Conservation (phyloP, 768 basidiomycete species). For the Kwoniella sp. region DNA sequence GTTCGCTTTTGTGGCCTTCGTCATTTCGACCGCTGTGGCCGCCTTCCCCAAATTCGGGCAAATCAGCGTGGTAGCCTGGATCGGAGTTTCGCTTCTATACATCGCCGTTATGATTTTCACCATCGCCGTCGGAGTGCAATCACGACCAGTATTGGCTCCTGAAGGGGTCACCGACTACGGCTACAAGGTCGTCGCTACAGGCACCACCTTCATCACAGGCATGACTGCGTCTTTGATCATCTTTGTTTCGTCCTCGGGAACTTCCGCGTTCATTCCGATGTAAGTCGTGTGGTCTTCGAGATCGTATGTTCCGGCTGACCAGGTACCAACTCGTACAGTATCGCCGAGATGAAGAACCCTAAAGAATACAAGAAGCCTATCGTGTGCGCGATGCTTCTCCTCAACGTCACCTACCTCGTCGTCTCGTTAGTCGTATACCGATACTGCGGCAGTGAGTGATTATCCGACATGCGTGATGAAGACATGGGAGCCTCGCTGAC, state of each 20-base stretch:
- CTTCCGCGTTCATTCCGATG: constrained; percentile 28
- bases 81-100: constrained; percentile 18
- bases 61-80: constrained; percentile 21
- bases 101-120: constrained; percentile 11
- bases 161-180: constrained; percentile 18
- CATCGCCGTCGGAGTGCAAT: constrained; percentile 29
- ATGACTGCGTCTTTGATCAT: constrained; percentile 38
- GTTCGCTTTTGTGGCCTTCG: constrained; percentile 31
- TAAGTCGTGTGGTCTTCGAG: constrained; percentile 1
- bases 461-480: too few relatives aligned
- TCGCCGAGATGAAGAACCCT: constrained; percentile 43
- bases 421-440: constrained; percentile 14
- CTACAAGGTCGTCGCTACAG: constrained; percentile 28
- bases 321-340: constrained; percentile 21
- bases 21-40: constrained; percentile 21
- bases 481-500: constrained; percentile 6
- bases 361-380: constrained; percentile 27
- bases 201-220: constrained; percentile 35
- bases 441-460: constrained; percentile 16
- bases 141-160: constrained; percentile 29
- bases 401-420: constrained; percentile 27
- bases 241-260: constrained; percentile 36
- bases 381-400: constrained; percentile 24
- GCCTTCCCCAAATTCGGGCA: constrained; percentile 20
- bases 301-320: constrained; percentile 12